Evolutionary conservation across 1,284 basidiomycete genomes (phyloP), one percentile per base, ranked within the genome.

Genomic region (Phylloboletellus chloephorus): DNA sequence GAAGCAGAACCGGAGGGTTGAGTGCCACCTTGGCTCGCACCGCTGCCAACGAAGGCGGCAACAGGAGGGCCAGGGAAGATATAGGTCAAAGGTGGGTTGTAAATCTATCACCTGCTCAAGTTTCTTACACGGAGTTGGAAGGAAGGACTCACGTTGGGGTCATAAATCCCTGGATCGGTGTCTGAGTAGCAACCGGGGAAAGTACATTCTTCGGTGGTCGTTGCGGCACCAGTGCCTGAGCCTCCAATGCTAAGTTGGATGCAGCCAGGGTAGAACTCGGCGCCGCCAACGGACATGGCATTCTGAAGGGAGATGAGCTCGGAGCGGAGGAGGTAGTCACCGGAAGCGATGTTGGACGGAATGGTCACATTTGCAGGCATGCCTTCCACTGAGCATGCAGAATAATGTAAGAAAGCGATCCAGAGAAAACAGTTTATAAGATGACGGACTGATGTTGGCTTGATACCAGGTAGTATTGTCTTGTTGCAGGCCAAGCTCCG

Each of bases 261-360:
- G 57, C 83, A 87, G n/a, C 72, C 75, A 0, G 78, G 76, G 57
- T 86, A 87, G 66, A 82, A 85, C 62, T 86, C 82, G 12, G 79
- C 82, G 12, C 77, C 78, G 5, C 76, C 74, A 0, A 37, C 2
- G 1, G 54, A 44, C 34, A 53, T 57, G 11, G 72, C 84, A 28
- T 74, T 66, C 48, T 87, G 84, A 12, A 86, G 73, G 6, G 78
- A 74, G 55, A 87, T 78, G 56, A 87, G 73, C 61, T 87, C 83
- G 56, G 81, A 75, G 3, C 84, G 78, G 49, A 87, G 59, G 43
- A 88, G 68, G 57, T 87, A 88, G 52, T 76, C 66, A 2, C 84
- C 84, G 0, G 79, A 56, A 1, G 70, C 66, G 41, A 87, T 63
- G 41, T 66, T 71, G 15, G 54, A 41, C 2, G 83, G 83, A 39